Evolutionary conservation across 139 green algal species (phyloP), one percentile per base, ranked within the genome.

Genomic region (Chlorella ohadii): DNA sequence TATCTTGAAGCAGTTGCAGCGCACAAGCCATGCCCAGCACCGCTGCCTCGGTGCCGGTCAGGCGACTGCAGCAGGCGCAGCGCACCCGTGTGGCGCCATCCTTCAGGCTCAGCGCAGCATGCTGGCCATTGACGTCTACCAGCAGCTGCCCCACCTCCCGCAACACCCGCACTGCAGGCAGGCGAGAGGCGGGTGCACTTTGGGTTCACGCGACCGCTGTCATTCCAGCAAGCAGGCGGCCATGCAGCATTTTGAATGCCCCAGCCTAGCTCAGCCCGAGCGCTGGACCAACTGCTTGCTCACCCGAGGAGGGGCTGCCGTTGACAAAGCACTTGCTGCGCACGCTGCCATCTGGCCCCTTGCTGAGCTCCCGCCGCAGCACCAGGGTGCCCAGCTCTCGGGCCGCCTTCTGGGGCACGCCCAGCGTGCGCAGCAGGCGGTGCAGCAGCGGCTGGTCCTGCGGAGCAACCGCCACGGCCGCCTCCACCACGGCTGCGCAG

Each of bases 51-150:
- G 9, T 51, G 44, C 44, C 9, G 44, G 9, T 59, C n/a, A 13
- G 51, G 12, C 51, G 51, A 59, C 51, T 13, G 22, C 51, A 59
- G 51, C 51, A 23, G 11, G 51, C 51, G 22, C 73, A 33, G 51
- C 79, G 20, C 79, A 84, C 79, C 66, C 41, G 47, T 2, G 33
- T 78, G 47, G 36, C 33, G 31, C 65, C 66, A 16, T 77, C 65
- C 67, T 85, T 88, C 2, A 98, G 88, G 5, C 82, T 84, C 41
- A 89, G 71, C 0, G 91, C 83, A 13, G 91, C 85, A 51, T 96
- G 85, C 80, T 99, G 96, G 0, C 93, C 95, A 85, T 99, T 99
- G 25, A 96, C 82, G 59, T 99, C 96, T 63, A 97, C 93, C 64
- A 98, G 89, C 67, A 91, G 25, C 0, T 39, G 73, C 3, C 88